phyloP scores from a whole-genome alignment of 2,329 filamentous ascomycete genomes.

The Alternaria sp. region DNA sequence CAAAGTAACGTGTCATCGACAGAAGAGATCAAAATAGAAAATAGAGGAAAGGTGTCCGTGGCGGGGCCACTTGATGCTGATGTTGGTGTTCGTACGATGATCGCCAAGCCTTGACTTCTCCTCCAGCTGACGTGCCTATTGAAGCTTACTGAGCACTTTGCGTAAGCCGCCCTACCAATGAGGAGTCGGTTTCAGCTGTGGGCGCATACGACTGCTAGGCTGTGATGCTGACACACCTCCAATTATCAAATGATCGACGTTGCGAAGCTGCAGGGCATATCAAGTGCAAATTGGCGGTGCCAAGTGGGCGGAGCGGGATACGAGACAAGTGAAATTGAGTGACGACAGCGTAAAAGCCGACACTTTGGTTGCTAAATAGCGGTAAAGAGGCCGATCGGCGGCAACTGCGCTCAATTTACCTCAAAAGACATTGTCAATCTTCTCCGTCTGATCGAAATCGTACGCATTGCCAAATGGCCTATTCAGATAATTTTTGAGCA shows the following conservation, averaged over 20 bases:
- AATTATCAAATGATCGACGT: neutral
- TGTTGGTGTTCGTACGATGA: slow-evolving; percentile 2
- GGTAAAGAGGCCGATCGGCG: neutral
- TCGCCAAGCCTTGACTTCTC: slow-evolving; percentile 14
- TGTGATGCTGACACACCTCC: slow-evolving; percentile 10
- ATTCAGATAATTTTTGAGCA: slow-evolving; percentile 59
- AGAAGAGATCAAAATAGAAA: slow-evolving; percentile 3
- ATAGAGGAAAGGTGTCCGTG: neutral
- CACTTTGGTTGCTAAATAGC: neutral
- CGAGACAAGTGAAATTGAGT: neutral
- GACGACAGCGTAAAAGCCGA: neutral
- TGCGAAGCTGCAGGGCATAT: neutral
- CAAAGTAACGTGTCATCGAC: slow-evolving; percentile 2
- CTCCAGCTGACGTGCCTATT: slow-evolving; percentile 17
- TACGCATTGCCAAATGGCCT: slow-evolving; percentile 67
- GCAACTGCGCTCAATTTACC: neutral
- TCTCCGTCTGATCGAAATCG: slow-evolving; percentile 61
- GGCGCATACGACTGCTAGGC: slow-evolving; percentile 1
- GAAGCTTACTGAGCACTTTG: slow-evolving; percentile 26
- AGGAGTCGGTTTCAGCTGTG: neutral
- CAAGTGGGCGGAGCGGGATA: slow-evolving; percentile 6
- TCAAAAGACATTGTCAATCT: slow-evolving; percentile 34
- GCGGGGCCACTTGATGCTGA: slow-evolving; percentile 15
- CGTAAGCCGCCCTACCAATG: slow-evolving; percentile 13
- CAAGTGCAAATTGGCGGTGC: neutral